phyloP scores from a whole-genome alignment of 192 early-diverging fungal genomes.

The Backusella circina region DNA sequence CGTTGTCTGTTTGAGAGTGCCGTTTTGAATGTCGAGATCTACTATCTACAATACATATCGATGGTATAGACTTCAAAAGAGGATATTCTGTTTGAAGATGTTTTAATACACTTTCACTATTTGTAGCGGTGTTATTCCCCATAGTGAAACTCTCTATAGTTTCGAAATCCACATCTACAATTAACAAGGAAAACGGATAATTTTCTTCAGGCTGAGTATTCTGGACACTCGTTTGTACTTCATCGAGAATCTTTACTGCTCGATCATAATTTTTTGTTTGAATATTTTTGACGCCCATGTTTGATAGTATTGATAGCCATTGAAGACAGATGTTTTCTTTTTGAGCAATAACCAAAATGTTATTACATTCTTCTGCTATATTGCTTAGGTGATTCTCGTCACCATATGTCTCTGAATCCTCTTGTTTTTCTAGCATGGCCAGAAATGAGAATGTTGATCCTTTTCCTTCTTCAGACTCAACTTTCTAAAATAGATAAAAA shows the following conservation, averaged over 20 bases:
- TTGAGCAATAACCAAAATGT: background rate
- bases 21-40: background rate
- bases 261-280: background rate
- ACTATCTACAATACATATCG: constrained; percentile 4
- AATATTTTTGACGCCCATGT: background rate
- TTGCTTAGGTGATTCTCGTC: constrained; percentile 8
- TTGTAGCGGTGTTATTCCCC: background rate
- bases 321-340: background rate
- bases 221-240: background rate
- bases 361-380: background rate
- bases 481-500: constrained; percentile 8
- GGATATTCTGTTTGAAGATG: background rate
- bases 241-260: background rate
- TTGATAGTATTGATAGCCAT: background rate
- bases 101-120: background rate
- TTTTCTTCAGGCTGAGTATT: background rate
- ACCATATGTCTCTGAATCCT: constrained; percentile 6
- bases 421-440: constrained; percentile 6
- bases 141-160: background rate
- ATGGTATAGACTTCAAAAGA: background rate
- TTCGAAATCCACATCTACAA: constrained; percentile 18
- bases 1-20: background rate
- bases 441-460: constrained; percentile 74
- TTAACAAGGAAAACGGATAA: background rate
- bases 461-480: constrained; percentile 52